Evolutionary conservation across 2,329 filamentous ascomycete species (phyloP).

Genomic region (Diaporthe sp.): DNA sequence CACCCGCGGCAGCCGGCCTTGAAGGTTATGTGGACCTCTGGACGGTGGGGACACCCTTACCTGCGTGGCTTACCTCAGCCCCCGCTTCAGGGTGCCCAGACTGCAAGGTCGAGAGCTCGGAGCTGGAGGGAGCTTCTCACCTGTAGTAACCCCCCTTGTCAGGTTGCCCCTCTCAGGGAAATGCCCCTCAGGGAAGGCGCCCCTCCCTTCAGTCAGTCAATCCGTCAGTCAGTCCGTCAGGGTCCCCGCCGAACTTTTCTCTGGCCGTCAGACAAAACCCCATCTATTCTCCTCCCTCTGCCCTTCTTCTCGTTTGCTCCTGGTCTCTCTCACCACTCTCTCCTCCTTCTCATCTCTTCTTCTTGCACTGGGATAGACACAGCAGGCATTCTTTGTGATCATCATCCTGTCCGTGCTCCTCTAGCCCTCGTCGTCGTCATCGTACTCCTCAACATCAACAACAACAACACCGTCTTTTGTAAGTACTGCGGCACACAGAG

Average conservation of each 20-base stretch:
- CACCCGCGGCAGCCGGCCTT: neutral
- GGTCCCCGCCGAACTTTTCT: conserved; percentile 40
- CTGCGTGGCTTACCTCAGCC: neutral
- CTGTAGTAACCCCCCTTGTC: neutral
- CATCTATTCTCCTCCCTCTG: conserved; percentile 40
- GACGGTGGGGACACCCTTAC: neutral
- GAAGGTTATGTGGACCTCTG: neutral
- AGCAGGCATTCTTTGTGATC: neutral
- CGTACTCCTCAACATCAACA: conserved; percentile 23
- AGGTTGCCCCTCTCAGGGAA: neutral
- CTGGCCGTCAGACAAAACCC: conserved; percentile 26
- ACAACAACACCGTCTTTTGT: neutral
- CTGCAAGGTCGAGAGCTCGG: neutral
- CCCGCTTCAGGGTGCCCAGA: neutral
- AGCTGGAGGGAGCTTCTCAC: neutral
- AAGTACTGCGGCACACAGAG: neutral
- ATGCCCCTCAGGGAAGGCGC: too few relatives aligned
- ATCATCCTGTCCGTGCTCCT: neutral
- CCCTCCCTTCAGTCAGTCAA: neutral
- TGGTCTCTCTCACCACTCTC: conserved; percentile 42
- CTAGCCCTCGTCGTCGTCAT: neutral
- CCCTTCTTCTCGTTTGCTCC: conserved; percentile 44
- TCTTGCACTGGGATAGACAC: neutral
- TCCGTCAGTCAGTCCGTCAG: conserved; percentile 9
- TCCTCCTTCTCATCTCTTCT: conserved; percentile 43